Conservation (phyloP, 495 filamentous ascomycete genomes). For the Tuber borchii region DNA sequence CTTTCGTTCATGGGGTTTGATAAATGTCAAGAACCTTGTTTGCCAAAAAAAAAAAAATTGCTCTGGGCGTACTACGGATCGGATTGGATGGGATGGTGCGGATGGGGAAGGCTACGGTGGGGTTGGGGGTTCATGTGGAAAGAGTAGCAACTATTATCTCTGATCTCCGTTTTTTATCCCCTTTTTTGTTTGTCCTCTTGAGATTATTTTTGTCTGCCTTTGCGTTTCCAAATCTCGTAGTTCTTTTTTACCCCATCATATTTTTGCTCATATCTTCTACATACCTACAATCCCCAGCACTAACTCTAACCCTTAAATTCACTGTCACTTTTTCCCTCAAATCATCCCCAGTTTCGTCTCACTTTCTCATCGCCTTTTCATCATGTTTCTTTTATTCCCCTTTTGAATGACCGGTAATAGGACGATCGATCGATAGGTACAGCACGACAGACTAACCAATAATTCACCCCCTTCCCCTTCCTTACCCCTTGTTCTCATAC, state of each 20-base stretch:
- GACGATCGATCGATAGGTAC: not conserved
- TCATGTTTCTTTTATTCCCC: not conserved
- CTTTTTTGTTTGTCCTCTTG: not conserved
- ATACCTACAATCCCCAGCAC: not conserved
- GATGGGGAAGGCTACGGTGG: not conserved
- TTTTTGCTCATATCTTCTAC: not conserved
- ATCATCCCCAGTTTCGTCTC: not conserved
- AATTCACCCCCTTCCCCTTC: not conserved
- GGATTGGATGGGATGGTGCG: not conserved
- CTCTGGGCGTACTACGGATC: not conserved
- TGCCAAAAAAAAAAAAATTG: not conserved
- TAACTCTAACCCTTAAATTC: not conserved
- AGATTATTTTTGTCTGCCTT: not conserved
- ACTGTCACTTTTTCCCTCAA: not conserved
- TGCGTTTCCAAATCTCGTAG: not conserved
- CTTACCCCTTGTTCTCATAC: not conserved
- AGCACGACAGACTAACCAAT: not conserved
- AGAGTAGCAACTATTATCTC: not conserved
- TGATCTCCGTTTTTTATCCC: not conserved
- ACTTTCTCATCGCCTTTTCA: not conserved
- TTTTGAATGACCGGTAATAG: not conserved
- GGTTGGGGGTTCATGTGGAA: not conserved
- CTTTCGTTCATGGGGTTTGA: not conserved
- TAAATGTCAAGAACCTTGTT: not conserved
- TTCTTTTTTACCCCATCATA: not conserved